phyloP scores from a whole-genome alignment of 495 filamentous ascomycete genomes.

The Hypoxylon fragiforme region DNA sequence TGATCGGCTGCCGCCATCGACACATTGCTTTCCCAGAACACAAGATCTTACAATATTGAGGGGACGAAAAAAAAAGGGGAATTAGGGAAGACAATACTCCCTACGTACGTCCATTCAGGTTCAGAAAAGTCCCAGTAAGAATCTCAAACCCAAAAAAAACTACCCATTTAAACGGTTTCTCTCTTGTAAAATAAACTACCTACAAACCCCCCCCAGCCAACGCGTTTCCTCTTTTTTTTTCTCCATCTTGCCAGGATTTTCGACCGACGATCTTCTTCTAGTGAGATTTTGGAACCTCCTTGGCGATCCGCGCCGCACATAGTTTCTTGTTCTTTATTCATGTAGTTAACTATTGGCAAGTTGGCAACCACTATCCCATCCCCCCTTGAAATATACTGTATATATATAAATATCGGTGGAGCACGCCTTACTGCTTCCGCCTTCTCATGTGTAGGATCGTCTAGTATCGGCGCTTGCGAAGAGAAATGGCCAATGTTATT shows the following conservation, averaged over 20 bases:
- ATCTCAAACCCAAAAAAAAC: too few relatives aligned
- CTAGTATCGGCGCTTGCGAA: too few relatives aligned
- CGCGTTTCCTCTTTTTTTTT: constrained; percentile 1
- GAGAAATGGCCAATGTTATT: too few relatives aligned
- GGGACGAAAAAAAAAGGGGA: too few relatives aligned
- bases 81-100: constrained; percentile 1
- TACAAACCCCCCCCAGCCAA: background rate
- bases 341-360: too few relatives aligned
- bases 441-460: background rate
- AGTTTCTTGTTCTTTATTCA: too few relatives aligned
- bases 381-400: constrained; percentile 1
- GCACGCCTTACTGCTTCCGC: background rate
- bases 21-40: constrained; percentile 20
- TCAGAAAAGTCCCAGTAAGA: too few relatives aligned
- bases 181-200: background rate
- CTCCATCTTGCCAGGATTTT: constrained; percentile 1
- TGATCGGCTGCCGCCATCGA: constrained; percentile 26
- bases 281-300: constrained; percentile 25
- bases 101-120: too few relatives aligned
- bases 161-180: too few relatives aligned
- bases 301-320: constrained; percentile 1
- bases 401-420: constrained; percentile 4
- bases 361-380: too few relatives aligned
- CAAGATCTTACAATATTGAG: too few relatives aligned
- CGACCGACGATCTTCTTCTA: constrained; percentile 15